Evolutionary conservation across 2,329 filamentous ascomycete genomes (phyloP).

Genomic region (Pseudofabraea citricarpa): DNA sequence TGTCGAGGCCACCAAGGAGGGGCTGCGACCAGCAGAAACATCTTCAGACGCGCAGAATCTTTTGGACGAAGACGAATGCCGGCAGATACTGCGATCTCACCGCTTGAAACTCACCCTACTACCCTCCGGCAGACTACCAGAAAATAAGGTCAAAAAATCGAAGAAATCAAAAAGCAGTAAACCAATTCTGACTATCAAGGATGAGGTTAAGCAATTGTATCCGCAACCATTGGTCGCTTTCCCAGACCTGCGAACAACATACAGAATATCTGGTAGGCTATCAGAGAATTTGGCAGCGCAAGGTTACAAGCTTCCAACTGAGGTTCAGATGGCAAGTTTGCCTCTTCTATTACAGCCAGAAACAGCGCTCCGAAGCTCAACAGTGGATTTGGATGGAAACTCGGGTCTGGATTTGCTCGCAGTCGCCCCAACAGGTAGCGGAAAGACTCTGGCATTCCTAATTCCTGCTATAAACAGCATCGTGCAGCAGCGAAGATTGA

Average conservation of each 20-base stretch:
- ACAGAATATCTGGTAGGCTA: constrained; percentile 69
- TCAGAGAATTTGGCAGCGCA: constrained; percentile 77
- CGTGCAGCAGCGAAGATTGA: constrained; percentile 44
- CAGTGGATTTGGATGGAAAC: constrained; percentile 25
- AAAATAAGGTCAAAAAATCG: constrained; percentile 36
- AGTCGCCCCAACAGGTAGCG: constrained; percentile 90
- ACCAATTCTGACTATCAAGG: constrained; percentile 37
- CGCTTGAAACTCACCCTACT: constrained; percentile 80
- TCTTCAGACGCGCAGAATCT: constrained; percentile 14
- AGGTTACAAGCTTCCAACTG: constrained; percentile 82
- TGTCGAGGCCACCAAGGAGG: constrained; percentile 10
- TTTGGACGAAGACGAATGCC: constrained; percentile 67
- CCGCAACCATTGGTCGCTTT: constrained; percentile 80
- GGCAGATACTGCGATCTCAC: constrained; percentile 70
- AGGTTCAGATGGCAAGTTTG: constrained; percentile 85
- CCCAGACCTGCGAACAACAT: constrained; percentile 62
- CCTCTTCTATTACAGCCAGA: constrained; percentile 67
- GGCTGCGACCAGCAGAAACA: constrained; percentile 2
- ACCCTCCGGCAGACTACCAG: constrained; percentile 38
- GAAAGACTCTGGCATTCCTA: constrained; percentile 91
- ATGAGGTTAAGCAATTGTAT: constrained; percentile 58
- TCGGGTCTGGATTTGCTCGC: constrained; percentile 68
- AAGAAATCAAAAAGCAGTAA: constrained; percentile 56
- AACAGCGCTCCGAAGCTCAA: constrained; percentile 38
- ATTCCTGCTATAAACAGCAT: constrained; percentile 81